Conservation (phyloP, 306 rosid species). For the Hylodesmum podocarpum region DNA sequence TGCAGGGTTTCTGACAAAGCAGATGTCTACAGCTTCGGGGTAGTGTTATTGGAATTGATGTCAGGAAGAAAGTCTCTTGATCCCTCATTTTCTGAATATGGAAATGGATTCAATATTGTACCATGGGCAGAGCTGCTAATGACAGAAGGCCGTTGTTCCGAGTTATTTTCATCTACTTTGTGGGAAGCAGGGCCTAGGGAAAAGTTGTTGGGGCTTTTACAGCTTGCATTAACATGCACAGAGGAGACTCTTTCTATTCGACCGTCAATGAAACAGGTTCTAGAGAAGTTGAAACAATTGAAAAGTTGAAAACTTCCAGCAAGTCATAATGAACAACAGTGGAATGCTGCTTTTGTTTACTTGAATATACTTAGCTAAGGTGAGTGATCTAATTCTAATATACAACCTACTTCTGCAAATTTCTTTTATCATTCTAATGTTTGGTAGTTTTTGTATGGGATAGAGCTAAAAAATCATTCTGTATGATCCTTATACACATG, state of each 20-base stretch:
- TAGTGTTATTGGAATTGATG: conserved; percentile 64
- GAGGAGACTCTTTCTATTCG: conserved; percentile 48
- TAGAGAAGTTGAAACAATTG: conserved; percentile 49
- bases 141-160: conserved; percentile 46
- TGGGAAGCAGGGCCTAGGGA: conserved; percentile 58
- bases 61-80: conserved; percentile 69
- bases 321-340: not conserved
- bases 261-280: conserved; percentile 54
- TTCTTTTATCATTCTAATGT: conserved; percentile 21
- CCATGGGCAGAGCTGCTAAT: conserved; percentile 64
- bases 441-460: not conserved
- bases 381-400: conserved; percentile 10
- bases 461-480: conserved; percentile 12
- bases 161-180: conserved; percentile 44
- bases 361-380: conserved; percentile 19
- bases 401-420: conserved; percentile 6
- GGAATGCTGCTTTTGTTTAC: conserved; percentile 20
- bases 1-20: conserved; percentile 73
- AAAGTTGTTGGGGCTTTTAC: conserved; percentile 44
- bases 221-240: conserved; percentile 49
- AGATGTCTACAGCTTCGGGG: conserved; percentile 73
- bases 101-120: conserved; percentile 73
- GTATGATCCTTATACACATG: not conserved
- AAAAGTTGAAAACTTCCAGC: conserved; percentile 33
- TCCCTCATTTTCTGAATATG: conserved; percentile 63